Evolutionary conservation across 352 stramenopile genomes (phyloP).

Genomic region (Aphanomyces stellatus): DNA sequence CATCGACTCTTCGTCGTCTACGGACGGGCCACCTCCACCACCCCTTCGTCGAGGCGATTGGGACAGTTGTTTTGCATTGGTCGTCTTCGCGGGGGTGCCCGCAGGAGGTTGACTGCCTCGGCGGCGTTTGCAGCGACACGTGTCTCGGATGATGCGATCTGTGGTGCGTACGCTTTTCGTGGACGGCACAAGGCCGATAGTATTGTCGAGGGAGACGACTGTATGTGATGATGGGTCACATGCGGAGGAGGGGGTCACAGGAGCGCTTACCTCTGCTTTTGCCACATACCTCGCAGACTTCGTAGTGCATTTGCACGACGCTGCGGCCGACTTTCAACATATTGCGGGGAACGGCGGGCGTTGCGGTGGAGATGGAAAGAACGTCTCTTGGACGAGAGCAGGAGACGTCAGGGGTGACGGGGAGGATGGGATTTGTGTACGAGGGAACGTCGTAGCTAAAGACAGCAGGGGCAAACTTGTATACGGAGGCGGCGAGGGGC

Average conservation of each 20-base stretch:
- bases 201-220: constrained; percentile 16
- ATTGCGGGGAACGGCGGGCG: neutral
- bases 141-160: constrained; percentile 14
- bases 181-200: neutral
- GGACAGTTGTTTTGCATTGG: neutral
- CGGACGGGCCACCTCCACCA: no score
- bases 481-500: neutral
- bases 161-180: neutral
- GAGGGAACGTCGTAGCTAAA: neutral
- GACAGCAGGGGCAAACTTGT: no score
- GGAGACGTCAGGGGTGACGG: no score
- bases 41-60: no score
- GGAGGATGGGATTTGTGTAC: neutral
- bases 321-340: constrained; percentile 16
- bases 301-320: constrained; percentile 16
- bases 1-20: no score
- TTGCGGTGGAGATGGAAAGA: neutral
- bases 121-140: constrained; percentile 12
- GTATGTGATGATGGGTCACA: neutral
- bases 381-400: no score
- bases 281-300: constrained; percentile 10
- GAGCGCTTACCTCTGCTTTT: constrained; percentile 17
- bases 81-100: neutral
- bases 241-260: neutral
- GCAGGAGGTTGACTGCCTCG: neutral